Conservation (phyloP, 1,139 yeast species). For the Candida mesenterica region DNA sequence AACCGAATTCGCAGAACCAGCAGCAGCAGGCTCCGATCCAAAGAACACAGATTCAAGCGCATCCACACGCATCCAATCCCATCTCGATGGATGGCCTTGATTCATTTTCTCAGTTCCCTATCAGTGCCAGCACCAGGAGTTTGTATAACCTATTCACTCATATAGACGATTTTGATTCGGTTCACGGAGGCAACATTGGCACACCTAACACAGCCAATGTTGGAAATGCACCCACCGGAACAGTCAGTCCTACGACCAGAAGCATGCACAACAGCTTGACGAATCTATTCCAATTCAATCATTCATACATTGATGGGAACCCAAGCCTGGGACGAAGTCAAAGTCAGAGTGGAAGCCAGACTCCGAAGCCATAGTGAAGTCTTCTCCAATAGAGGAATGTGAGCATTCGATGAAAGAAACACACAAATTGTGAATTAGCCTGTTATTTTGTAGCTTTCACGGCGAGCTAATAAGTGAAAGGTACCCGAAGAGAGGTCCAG, state of each 20-base stretch:
- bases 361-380: not conserved
- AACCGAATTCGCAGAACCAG: not conserved
- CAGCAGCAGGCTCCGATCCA: not conserved
- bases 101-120: conserved; percentile 1
- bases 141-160: conserved; percentile 26
- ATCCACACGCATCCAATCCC: not conserved
- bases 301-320: conserved; percentile 4
- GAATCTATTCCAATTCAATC: conserved; percentile 27
- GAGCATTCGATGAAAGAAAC: too few species aligned
- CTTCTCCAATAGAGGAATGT: too few species aligned
- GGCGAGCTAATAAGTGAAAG: too few species aligned
- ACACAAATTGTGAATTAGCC: too few species aligned
- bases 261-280: conserved; percentile 21
- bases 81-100: conserved; percentile 1
- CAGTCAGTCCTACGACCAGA: not conserved
- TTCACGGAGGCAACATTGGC: conserved; percentile 1
- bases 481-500: too few species aligned
- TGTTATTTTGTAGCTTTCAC: too few species aligned
- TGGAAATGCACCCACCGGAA: too few species aligned
- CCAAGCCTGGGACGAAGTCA: conserved; percentile 5
- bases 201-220: too few species aligned
- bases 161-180: conserved; percentile 23
- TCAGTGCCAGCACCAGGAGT: conserved; percentile 15
- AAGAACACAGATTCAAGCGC: not conserved
- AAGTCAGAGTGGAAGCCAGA: not conserved